These are phyloP conservation scores for Ganoderma lucidum DNA, from an alignment of 1,284 basidiomycete genomes.

Conservation along the genomic window DNA sequence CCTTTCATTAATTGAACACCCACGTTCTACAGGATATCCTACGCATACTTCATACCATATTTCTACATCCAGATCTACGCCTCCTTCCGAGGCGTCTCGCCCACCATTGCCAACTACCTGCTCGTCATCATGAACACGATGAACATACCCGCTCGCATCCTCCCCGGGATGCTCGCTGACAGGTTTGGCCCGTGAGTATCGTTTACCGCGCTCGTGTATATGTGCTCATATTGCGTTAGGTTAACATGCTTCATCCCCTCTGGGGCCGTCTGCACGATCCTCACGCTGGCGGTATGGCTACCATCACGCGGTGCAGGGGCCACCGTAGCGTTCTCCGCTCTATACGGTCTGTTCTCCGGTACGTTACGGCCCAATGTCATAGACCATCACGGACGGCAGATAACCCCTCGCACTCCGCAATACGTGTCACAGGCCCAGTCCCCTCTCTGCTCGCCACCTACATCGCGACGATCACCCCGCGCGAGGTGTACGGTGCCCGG, in stretches of 20 bases:
- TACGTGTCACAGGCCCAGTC: constrained; percentile 19
- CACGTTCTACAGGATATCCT: constrained; percentile 21
- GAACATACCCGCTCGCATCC: constrained; percentile 29
- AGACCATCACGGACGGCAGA: background rate
- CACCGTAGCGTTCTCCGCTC: constrained; percentile 29
- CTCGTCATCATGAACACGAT: constrained; percentile 32
- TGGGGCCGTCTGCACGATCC: constrained; percentile 22
- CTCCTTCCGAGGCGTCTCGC: constrained; percentile 27
- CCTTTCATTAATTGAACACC: no score
- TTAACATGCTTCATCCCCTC: constrained; percentile 28
- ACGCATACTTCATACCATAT: constrained; percentile 54
- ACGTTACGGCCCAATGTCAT: background rate
- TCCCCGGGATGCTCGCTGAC: constrained; percentile 29
- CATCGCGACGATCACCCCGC: constrained; percentile 30
- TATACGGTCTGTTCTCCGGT: constrained; percentile 32
- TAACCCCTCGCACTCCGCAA: background rate
- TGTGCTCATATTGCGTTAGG: constrained; percentile 1
- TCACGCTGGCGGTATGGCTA: constrained; percentile 28
- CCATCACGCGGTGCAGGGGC: constrained; percentile 25
- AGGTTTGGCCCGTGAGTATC: constrained; percentile 24
- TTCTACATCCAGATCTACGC: constrained; percentile 33
- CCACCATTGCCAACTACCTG: constrained; percentile 26
- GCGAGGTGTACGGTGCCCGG: constrained; percentile 30
- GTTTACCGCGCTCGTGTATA: background rate
- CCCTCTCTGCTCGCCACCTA: constrained; percentile 30